Evolutionary conservation across 192 early-diverging fungal genomes (phyloP).

Genomic region (Coemansia sp.): DNA sequence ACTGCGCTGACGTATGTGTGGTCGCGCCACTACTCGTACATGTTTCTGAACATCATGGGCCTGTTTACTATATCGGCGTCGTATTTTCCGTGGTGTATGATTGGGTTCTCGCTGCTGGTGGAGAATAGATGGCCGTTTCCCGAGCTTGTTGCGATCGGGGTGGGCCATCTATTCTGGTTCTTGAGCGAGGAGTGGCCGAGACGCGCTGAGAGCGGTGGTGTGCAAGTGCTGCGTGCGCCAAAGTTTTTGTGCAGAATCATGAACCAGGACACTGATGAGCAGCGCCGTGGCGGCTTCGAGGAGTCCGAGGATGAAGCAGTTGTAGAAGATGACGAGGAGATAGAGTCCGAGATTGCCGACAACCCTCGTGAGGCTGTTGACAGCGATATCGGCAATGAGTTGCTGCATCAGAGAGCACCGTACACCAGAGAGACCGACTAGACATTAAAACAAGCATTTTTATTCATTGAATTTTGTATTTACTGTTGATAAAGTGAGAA

Average conservation of each 20-base stretch:
- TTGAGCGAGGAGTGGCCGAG: conserved; percentile 92
- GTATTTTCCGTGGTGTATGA: conserved; percentile 87
- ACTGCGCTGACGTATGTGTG: conserved; percentile 93
- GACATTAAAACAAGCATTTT: background rate
- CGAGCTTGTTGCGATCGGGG: conserved; percentile 80
- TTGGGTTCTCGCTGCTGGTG: conserved; percentile 84
- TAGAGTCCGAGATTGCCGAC: background rate
- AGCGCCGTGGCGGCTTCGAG: background rate
- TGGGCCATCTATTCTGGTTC: conserved; percentile 95
- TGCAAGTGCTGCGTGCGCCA: conserved; percentile 23
- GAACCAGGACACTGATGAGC: conserved; percentile 24
- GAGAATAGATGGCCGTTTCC: conserved; percentile 66
- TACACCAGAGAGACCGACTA: background rate
- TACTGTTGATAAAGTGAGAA: background rate
- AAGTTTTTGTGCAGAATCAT: conserved; percentile 29
- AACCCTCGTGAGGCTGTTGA: background rate
- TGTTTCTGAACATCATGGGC: conserved; percentile 86
- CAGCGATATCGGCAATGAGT: background rate
- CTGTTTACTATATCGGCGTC: conserved; percentile 90
- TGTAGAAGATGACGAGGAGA: background rate
- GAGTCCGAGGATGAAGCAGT: background rate
- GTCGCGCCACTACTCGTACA: conserved; percentile 92
- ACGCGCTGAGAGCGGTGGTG: conserved; percentile 58
- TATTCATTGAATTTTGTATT: conserved; percentile 13
- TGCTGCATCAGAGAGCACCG: conserved; percentile 12